Evolutionary conservation across 805 yeast genomes (phyloP), one percentile per base, ranked within the genome.

Genomic region (Candida pseudofarinosa): DNA sequence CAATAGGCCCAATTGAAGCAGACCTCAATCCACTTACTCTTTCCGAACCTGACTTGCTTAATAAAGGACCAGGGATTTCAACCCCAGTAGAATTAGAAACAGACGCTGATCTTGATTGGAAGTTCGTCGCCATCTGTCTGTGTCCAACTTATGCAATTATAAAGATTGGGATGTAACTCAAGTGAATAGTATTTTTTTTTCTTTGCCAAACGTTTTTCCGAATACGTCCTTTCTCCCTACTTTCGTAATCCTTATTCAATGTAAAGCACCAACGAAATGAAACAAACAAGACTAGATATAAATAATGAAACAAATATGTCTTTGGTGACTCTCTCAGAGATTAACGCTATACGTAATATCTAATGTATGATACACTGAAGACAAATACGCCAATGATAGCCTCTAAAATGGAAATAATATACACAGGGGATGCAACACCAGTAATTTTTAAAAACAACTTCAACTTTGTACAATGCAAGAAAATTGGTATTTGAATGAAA

Each of bases 21-120:
- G 50, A 49, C 36, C 53, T 43, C 20, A 47, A 44, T 14, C 23
- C 23, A 16, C 17, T 34, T 1, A 38, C 45, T 15, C 41, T 34
- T 13, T 33, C 18, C 31, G 34, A 33, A n/a, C 35, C 3, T 17
- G 43, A 10, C 6, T 33, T 33, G 12, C 35, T 41, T 12, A 37
- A 37, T n/a, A 37, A 26, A 8, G 33, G 17, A 28, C 20, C 23
- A 15, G 39, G 14, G 3, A 19, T 19, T 13, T 35, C 38, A 13
- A 28, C 42, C 33, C 41, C 38, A 39, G 33, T 39, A 8, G 50
- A 16, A 4, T 42, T 33, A 16, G 56, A 50, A 8, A 51, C 39
- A 17, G 63, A 55, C 15, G 58, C 53, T 13, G 60, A 53, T 13
- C 58, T 56, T 4, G 58, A 39, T 31, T 49, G 58, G 36, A 58